Evolutionary conservation across 2,329 filamentous ascomycete species (phyloP).

Genomic region (Fulvia fulva): DNA sequence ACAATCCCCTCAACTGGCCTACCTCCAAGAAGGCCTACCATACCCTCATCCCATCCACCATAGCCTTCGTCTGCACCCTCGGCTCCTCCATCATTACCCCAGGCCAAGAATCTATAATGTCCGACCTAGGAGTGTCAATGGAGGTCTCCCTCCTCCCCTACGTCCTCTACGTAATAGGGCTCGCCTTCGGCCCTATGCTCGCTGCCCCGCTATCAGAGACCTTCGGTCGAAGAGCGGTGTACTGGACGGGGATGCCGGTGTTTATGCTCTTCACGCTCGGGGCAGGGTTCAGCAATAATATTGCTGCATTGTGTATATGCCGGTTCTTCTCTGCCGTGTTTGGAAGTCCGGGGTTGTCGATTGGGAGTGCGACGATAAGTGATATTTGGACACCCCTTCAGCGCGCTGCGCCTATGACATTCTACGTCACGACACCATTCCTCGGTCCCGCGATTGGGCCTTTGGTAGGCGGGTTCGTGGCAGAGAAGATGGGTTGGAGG

Average conservation of each 20-base stretch:
- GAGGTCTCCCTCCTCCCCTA: slow-evolving; percentile 56
- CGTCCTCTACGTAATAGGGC: slow-evolving; percentile 57
- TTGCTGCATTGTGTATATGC: slow-evolving; percentile 51
- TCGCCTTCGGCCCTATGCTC: slow-evolving; percentile 55
- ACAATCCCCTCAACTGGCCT: slow-evolving; percentile 54
- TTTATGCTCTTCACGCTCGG: slow-evolving; percentile 56
- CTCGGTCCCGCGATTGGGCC: slow-evolving; percentile 13
- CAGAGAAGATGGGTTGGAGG: slow-evolving; percentile 29
- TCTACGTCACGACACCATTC: slow-evolving; percentile 10
- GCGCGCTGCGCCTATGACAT: slow-evolving; percentile 16
- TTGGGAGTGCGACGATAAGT: slow-evolving; percentile 18
- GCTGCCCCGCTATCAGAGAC: slow-evolving; percentile 8
- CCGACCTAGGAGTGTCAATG: slow-evolving; percentile 51
- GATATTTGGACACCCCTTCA: slow-evolving; percentile 20
- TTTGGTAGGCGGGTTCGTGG: slow-evolving; percentile 36
- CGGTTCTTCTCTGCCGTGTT: slow-evolving; percentile 71
- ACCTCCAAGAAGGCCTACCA: slow-evolving; percentile 39
- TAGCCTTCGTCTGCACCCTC: slow-evolving; percentile 38
- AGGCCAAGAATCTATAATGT: slow-evolving; percentile 40
- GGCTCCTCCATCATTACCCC: slow-evolving; percentile 20
- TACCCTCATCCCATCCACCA: slow-evolving; percentile 35
- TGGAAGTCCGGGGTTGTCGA: slow-evolving; percentile 54
- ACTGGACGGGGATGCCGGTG: slow-evolving; percentile 44
- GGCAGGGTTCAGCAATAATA: slow-evolving; percentile 49
- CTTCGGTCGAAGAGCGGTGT: slow-evolving; percentile 53